Base-by-base conservation (phyloP, 2,329 filamentous ascomycete genomes). In the Emergomyces orientalis region DNA sequence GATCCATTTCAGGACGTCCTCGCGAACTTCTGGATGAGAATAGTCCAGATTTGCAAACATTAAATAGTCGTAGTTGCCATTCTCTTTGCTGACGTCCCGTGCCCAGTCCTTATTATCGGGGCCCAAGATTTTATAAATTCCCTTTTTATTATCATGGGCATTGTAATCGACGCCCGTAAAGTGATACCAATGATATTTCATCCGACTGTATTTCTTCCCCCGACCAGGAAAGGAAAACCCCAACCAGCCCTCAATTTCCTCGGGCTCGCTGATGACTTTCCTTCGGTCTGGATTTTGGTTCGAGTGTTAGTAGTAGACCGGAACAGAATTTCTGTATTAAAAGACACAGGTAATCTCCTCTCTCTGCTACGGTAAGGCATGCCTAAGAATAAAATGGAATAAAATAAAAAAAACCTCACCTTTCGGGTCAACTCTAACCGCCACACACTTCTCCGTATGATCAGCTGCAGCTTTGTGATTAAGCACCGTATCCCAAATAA, bases 11-110 rank as follows among this genome's bases (percentile, higher is more conserved):
- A 86, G 77, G 3, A 89, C 81, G 66, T 90, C 88, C 3, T 80
- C 73, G 41, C 80, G 78, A 11, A 90, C 87, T 67, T 88, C 87
- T 0, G 79, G 78, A 63, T 88, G 81, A 2, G 76, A 74, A 71
- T 88, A 87, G 72, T 90, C 87, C 47, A 90, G 72, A 71, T 90
- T 85, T 6, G 85, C 84, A 67, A 88, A 89, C 85, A 90, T 89
- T 19, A 90, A 80, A 69, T 86, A 89, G 66, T 82, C 80, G 59
- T 83, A 86, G 69, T 90, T 90, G 8, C 88, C 88, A 66, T 85
- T 81, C 71, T 88, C 79, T 25, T 82, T 80, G 34, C 85, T 84
- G 3, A 87, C 86, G 17, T 81, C 81, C 0, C 80, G 69, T 2
- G 84, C 83, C 87, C 87, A 90, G 45, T 80, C 79, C 69, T 88